Evolutionary conservation across 1,284 basidiomycete genomes (phyloP).

Genomic region (Leccinum holopus): DNA sequence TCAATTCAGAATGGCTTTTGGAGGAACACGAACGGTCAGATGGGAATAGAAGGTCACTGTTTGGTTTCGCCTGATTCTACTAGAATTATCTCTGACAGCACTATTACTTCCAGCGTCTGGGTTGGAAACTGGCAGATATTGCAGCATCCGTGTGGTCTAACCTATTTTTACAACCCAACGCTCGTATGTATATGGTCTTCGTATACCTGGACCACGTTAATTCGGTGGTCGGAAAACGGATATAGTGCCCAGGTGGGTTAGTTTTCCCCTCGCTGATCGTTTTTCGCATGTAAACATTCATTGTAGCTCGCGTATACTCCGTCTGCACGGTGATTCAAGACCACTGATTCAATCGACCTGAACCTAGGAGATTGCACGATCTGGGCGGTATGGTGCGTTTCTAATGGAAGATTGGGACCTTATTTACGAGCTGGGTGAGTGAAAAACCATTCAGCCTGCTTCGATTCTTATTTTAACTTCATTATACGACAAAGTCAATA

Average conservation of each 20-base stretch:
- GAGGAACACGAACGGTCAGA: background rate
- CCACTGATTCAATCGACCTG: too few species aligned
- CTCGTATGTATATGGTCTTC: background rate
- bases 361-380: too few species aligned
- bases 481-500: slow-evolving; percentile 59
- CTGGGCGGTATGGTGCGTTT: too few species aligned
- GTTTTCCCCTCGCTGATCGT: too few species aligned
- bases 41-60: background rate
- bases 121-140: background rate
- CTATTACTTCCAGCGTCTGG: background rate
- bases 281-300: too few species aligned
- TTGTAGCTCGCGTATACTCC: too few species aligned
- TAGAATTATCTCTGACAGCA: background rate
- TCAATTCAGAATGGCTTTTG: background rate
- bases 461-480: background rate
- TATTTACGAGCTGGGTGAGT: too few species aligned
- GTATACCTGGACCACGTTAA: background rate
- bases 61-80: background rate
- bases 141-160: background rate
- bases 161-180: background rate
- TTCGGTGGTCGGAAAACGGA: background rate
- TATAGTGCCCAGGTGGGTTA: too few species aligned
- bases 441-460: background rate
- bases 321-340: too few species aligned
- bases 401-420: too few species aligned